A percentile compares a stretch with the other conserved stretches of the same genome.
Evolutionary conservation across 345 rosid species (phyloP).

Genomic region (Camelina laxa): DNA sequence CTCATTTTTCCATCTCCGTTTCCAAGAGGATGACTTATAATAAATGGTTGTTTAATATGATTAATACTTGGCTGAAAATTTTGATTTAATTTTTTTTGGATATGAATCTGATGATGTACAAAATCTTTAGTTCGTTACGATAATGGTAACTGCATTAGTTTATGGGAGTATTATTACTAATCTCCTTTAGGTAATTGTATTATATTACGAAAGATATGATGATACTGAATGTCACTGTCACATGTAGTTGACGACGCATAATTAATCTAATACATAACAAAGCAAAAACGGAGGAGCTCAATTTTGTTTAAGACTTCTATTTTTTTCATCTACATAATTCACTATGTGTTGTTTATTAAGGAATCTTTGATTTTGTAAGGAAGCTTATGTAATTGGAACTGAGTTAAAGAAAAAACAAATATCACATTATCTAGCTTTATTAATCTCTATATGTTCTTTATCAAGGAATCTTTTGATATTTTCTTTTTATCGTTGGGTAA

Average conservation of each 20-base stretch:
- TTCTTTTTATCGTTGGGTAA: not conserved
- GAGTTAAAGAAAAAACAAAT: not conserved
- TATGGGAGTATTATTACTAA: not conserved
- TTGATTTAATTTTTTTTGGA: not conserved
- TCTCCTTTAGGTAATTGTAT: not conserved
- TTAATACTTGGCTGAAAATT: not conserved
- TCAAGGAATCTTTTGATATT: not conserved
- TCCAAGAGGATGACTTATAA: not conserved
- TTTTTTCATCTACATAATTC: not conserved
- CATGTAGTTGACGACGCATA: not conserved
- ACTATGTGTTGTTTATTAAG: not conserved
- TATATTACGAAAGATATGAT: not conserved
- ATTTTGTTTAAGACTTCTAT: constrained; percentile 1
- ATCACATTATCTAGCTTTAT: too few relatives aligned
- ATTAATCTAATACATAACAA: not conserved
- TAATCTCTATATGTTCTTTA: not conserved
- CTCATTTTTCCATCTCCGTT: too few relatives aligned
- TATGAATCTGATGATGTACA: not conserved
- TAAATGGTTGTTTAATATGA: not conserved
- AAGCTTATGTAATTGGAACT: constrained; percentile 1
- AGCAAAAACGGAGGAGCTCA: constrained; percentile 9
- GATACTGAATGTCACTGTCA: not conserved
- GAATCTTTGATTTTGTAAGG: not conserved
- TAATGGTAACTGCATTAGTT: not conserved
- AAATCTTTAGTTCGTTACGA: not conserved